Evolutionary conservation across 495 filamentous ascomycete species (phyloP), one percentile per base, ranked within the genome.

Genomic region (Rostrohypoxylon terebratum): DNA sequence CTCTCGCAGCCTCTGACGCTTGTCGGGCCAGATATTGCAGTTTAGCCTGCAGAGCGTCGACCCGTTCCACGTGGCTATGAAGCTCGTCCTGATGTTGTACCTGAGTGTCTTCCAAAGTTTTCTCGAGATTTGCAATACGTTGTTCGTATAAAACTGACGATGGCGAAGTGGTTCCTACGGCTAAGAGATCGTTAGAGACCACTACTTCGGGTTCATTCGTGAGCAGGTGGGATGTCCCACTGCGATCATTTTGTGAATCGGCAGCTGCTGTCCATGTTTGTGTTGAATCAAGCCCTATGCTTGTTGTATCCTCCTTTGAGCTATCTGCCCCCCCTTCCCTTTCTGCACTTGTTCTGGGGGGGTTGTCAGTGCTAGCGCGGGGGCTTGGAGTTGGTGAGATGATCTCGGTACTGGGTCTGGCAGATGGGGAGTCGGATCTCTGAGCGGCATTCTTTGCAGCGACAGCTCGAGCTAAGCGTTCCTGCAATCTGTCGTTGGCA

Each of bases 1-100:
- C 87, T 68, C 88, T 87, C 4, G 94, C 90, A 0, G 90, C 84
- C 31, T 93, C 91, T 0, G 91, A 88, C 38, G 91, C 90, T 69
- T 94, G 91, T 60, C 89, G 90, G 2, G 94, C 90, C 4, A 98
- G 85, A 77, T 95, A 97, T 62, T 92, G 89, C 25, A 99, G 84
- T 76, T 98, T 98, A 6, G 93, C 88, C 77, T 97, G 92, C 9
- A 99, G 83, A 18, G 96, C 92, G 80, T 98, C 96, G 42, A 98
- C 97, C 2, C 93, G 90, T 80, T 98, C 96, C 11, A 94, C 87
- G 65, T 96, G 94, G 10, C 82, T 85, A 71, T 96, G 89, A 16
- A 91, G 85, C 76, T 97, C 94, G 74, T 94, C 92, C 63, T 93
- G 92, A 75, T 91, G 85, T 57, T 90, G 88, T 25, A 83, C 77